Base-by-base conservation (phyloP, 2,329 filamentous ascomycete genomes). In the Thyridium curvatum region DNA sequence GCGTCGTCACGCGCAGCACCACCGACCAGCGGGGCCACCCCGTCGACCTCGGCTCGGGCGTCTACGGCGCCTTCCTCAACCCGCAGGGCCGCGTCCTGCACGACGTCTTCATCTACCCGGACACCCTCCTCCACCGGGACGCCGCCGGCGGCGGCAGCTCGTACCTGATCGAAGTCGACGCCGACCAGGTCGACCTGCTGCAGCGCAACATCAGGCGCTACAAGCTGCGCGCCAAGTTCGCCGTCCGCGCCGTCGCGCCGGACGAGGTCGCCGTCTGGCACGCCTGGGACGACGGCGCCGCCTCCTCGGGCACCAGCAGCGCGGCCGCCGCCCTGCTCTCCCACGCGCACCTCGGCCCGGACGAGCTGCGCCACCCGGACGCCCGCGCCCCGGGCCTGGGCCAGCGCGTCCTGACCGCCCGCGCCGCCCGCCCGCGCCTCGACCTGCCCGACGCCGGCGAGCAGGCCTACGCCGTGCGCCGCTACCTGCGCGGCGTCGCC, bases 71-170 rank as follows among this genome's bases (percentile, higher is more conserved):
- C 1, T 95, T 98, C 53, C 71, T 98, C 32, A 94, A 85, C 49
- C 87, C 91, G 8, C 78, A 79, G 43, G 93, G 93, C 32, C 78
- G 90, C 41, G 75, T 98, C 9, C 68, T 96, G 32, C 78, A 91
- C 65, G 93, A 98, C 64, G 84, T 89, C 38, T 94, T 97, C 60
- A 71, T 98, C 35, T 96, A 95, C 68, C 83, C 81, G 0, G 65
- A 77, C 46, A 53, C 62, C 34, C 53, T 60, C 34, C 51, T 51
- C 16, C 33, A 52, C 12, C 41, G 38, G 32, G 51, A 51, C 15
- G 50, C 47, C 38, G 52, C 12, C 8, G 44, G 43, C 43, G 34
- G 48, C 48, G 40, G 53, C 4, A 64, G 70, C 45, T 69, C 71
- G 21, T 91, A 85, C 69, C 62, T 95, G 42, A 72, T 98, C 43